Evolutionary conservation across 306 rosid species (phyloP).

Genomic region (Corylus avellana): DNA sequence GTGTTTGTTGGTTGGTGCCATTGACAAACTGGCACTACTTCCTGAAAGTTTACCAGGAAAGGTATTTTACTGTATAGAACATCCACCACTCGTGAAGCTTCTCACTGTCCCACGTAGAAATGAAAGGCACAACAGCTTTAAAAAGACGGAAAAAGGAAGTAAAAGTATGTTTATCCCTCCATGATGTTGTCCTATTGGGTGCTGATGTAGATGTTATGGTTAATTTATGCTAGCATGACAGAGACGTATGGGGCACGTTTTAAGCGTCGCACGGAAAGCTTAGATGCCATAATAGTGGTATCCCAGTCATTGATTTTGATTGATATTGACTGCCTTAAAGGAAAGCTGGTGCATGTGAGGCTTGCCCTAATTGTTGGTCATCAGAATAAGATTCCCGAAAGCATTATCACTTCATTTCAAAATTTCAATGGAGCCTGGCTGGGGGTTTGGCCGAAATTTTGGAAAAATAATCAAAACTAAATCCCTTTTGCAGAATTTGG

Average conservation of each 20-base stretch:
- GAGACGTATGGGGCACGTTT: constrained; percentile 40
- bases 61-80: not conserved
- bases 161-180: constrained; percentile 9
- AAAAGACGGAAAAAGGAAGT: too few species aligned
- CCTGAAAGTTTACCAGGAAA: not conserved
- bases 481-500: too few species aligned
- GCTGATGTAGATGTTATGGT: constrained; percentile 23
- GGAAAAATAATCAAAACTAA: too few species aligned
- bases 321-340: constrained; percentile 5
- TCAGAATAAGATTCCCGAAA: too few species aligned
- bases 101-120: not conserved
- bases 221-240: constrained; percentile 39
- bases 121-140: not conserved
- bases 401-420: too few species aligned
- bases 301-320: constrained; percentile 33
- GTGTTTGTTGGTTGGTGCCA: not conserved
- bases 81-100: constrained; percentile 1
- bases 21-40: constrained; percentile 20
- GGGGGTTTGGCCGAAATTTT: too few species aligned
- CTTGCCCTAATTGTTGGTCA: too few species aligned
- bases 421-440: too few species aligned
- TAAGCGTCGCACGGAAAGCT: constrained; percentile 35
- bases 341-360: too few species aligned
- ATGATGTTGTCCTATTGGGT: constrained; percentile 15
- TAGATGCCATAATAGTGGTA: constrained; percentile 31